Percentiles rank a stretch among this genome's conserved stretches.
Conservation (phyloP, 1,139 yeast species). For the Candida glucosophila region DNA sequence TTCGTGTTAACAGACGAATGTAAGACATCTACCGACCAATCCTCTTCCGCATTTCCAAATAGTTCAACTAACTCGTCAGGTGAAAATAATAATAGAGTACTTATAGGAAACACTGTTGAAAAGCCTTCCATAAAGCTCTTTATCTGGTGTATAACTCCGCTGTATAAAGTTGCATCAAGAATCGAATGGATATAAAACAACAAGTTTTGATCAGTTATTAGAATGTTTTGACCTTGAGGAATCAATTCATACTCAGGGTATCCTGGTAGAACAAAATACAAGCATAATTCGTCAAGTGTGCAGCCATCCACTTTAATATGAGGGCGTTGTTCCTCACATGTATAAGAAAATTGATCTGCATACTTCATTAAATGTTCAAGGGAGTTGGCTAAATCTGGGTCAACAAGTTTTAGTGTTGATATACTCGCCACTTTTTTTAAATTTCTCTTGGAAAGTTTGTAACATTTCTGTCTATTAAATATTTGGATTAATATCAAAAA, state of each 20-base stretch:
- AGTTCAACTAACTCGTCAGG: constrained; percentile 64
- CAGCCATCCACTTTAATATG: constrained; percentile 29
- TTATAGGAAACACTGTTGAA: constrained; percentile 73
- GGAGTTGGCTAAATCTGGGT: constrained; percentile 54
- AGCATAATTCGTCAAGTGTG: constrained; percentile 43
- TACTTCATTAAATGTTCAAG: constrained; percentile 43
- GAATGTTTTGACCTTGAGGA: constrained; percentile 43
- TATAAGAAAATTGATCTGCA: constrained; percentile 18
- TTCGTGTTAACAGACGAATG: constrained; percentile 65
- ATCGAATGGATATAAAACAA: constrained; percentile 50
- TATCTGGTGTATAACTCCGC: constrained; percentile 61
- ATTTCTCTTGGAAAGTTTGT: constrained; percentile 10
- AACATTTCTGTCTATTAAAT: constrained; percentile 12
- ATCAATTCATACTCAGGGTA: constrained; percentile 51
- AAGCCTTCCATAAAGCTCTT: constrained; percentile 74
- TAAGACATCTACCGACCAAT: constrained; percentile 71
- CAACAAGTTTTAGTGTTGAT: constrained; percentile 44
- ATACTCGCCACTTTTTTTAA: constrained; percentile 22
- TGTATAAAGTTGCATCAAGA: constrained; percentile 51
- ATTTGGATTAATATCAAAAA: constrained; percentile 48
- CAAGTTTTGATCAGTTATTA: constrained; percentile 48
- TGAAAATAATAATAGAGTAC: constrained; percentile 62
- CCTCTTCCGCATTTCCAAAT: constrained; percentile 67
- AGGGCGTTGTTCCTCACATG: constrained; percentile 12
- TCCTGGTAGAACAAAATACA: constrained; percentile 76